These are phyloP conservation scores for Castanea mollissima DNA, from an alignment of 306 rosid genomes.

Conservation along the genomic window DNA sequence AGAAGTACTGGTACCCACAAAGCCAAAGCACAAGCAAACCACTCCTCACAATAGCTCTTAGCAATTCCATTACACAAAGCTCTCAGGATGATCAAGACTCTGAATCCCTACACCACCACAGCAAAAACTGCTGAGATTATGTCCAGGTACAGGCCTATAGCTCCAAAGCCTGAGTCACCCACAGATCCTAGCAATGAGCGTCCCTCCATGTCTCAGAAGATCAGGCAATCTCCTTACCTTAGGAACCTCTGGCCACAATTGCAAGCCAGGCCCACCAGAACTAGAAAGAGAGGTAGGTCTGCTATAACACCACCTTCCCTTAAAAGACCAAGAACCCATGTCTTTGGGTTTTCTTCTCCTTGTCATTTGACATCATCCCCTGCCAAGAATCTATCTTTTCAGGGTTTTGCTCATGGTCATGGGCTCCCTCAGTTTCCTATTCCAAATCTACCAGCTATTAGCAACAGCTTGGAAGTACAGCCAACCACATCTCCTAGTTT, in stretches of 20 bases:
- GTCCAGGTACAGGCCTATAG: conserved; percentile 91
- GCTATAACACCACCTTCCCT: conserved; percentile 46
- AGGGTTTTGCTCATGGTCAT: conserved; percentile 40
- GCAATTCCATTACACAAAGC: no score
- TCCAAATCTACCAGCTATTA: conserved; percentile 25
- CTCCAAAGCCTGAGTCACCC: conserved; percentile 78
- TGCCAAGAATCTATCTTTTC: conserved; percentile 32
- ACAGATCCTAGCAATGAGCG: conserved; percentile 30
- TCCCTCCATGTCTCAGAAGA: conserved; percentile 52
- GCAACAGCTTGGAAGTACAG: conserved; percentile 14
- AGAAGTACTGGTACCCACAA: no score
- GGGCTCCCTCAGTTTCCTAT: conserved; percentile 40
- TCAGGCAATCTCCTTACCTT: conserved; percentile 72
- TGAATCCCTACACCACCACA: conserved; percentile 54
- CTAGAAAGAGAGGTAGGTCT: conserved; percentile 70
- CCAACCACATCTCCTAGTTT: conserved; percentile 11
- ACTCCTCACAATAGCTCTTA: no score
- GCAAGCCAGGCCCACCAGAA: conserved; percentile 89
- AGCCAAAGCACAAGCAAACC: no score
- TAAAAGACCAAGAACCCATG: conserved; percentile 52
- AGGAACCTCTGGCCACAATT: conserved; percentile 79
- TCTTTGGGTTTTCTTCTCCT: conserved; percentile 48
- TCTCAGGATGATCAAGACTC: conserved; percentile 65
- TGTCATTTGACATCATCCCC: conserved; percentile 38
- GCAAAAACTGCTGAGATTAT: conserved; percentile 86